Conservation (phyloP, 2,329 filamentous ascomycete species). For the Beauveria sp. region DNA sequence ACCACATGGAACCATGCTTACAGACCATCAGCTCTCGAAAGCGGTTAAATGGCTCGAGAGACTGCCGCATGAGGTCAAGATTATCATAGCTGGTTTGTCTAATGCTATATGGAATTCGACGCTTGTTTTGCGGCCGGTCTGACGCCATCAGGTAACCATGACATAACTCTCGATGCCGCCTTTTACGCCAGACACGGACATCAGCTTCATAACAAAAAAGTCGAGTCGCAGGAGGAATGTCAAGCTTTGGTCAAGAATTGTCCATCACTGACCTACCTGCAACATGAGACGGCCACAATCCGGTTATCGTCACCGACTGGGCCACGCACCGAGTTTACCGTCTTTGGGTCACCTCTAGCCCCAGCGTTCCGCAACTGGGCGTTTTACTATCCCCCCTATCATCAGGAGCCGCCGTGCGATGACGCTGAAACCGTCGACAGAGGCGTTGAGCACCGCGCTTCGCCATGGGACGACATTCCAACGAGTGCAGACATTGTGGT, state of each 20-base stretch:
- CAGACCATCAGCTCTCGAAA: conserved; percentile 42
- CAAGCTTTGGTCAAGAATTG: conserved; percentile 46
- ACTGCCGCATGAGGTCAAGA: conserved; percentile 60
- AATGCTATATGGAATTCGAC: background rate
- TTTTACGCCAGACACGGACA: conserved; percentile 50
- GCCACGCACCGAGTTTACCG: conserved; percentile 51
- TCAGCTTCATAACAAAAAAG: conserved; percentile 48
- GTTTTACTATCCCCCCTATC: conserved; percentile 49
- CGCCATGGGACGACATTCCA: conserved; percentile 56
- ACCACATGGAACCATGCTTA: conserved; percentile 8
- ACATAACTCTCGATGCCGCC: conserved; percentile 58
- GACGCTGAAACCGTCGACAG: conserved; percentile 7
- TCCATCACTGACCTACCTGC: conserved; percentile 55
- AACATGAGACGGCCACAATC: conserved; percentile 48
- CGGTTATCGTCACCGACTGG: conserved; percentile 46
- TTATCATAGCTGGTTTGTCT: conserved; percentile 58
- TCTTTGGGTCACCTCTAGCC: conserved; percentile 66
- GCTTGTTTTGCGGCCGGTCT: background rate
- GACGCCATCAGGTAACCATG: conserved; percentile 57
- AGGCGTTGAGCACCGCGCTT: conserved; percentile 19
- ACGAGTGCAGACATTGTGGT: conserved; percentile 57
- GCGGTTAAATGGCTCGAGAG: conserved; percentile 60
- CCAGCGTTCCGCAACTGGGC: conserved; percentile 54
- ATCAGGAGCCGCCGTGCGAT: background rate
- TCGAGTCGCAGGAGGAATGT: conserved; percentile 47